phyloP scores from a whole-genome alignment of 768 basidiomycete species.

The Lentinula sp. region DNA sequence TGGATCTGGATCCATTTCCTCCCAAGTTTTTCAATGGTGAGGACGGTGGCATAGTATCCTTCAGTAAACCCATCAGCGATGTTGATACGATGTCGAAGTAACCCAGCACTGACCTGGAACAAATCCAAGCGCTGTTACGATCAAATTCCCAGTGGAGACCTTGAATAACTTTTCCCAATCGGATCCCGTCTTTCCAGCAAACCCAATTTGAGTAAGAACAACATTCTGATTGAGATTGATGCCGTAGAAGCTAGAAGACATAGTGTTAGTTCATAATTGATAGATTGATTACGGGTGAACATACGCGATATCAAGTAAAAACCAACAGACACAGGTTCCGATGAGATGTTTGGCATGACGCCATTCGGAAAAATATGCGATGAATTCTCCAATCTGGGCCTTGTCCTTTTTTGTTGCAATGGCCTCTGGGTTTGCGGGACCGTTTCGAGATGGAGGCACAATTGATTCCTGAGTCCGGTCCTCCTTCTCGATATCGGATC shows the following conservation, averaged over 20 bases:
- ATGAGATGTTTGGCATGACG: slow-evolving; percentile 60
- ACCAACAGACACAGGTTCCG: slow-evolving; percentile 68
- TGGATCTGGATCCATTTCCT: slow-evolving; percentile 73
- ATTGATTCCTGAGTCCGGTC: background rate
- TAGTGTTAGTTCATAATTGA: too few relatives aligned
- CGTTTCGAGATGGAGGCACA: background rate
- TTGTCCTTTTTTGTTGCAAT: slow-evolving; percentile 12
- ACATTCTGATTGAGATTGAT: slow-evolving; percentile 70
- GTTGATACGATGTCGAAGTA: background rate
- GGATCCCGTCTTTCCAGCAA: slow-evolving; percentile 48
- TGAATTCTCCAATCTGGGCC: slow-evolving; percentile 41
- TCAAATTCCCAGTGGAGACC: slow-evolving; percentile 60
- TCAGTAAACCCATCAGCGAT: background rate
- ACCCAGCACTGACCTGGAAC: slow-evolving; percentile 48
- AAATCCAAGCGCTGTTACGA: slow-evolving; percentile 71
- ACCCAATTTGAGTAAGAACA: slow-evolving; percentile 71
- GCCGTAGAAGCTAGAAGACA: slow-evolving; percentile 55
- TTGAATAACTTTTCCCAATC: slow-evolving; percentile 65
- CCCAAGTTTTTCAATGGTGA: slow-evolving; percentile 69
- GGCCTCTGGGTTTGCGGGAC: slow-evolving; percentile 5
- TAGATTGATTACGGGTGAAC: slow-evolving; percentile 7
- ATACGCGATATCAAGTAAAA: slow-evolving; percentile 69
- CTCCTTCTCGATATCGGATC: slow-evolving; percentile 12
- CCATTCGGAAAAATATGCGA: slow-evolving; percentile 69
- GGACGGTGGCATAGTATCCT: slow-evolving; percentile 67